A percentile compares a stretch with the other conserved stretches of the same genome.
These are phyloP conservation scores for Cryptosporidium andersoni DNA, from an alignment of 169 alveolate genomes.

Conservation along the genomic window DNA sequence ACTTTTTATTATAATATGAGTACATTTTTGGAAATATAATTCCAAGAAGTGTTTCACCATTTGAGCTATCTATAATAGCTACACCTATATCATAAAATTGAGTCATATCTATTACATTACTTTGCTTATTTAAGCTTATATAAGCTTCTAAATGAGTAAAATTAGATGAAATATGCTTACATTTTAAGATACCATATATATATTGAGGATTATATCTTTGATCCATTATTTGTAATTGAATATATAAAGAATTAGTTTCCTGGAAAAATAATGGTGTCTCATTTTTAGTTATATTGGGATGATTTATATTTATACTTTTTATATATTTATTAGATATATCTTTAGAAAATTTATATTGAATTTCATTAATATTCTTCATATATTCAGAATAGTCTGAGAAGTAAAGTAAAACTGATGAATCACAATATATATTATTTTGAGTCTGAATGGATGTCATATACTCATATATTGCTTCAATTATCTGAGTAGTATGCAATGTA, in stretches of 20 bases:
- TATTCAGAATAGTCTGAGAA: too few relatives aligned
- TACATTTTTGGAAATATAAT: conserved; percentile 31
- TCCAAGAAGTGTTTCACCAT: conserved; percentile 25
- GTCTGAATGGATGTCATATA: conserved; percentile 1
- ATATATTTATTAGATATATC: neutral
- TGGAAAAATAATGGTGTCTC: neutral
- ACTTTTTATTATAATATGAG: conserved; percentile 23
- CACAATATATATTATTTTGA: neutral
- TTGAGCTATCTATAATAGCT: conserved; percentile 25
- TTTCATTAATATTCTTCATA: neutral
- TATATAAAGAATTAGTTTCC: neutral
- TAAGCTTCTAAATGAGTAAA: neutral
- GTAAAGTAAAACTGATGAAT: neutral
- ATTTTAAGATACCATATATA: conserved; percentile 35
- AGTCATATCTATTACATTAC: conserved; percentile 9
- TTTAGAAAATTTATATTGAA: neutral
- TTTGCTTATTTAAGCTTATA: neutral
- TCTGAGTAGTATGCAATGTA: conserved; percentile 18
- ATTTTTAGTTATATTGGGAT: neutral
- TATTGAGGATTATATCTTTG: conserved; percentile 21
- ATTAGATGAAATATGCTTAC: neutral
- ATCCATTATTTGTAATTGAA: conserved; percentile 40
- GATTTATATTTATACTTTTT: neutral
- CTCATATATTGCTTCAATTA: neutral
- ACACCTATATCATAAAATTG: conserved; percentile 38